Percentiles rank a stretch among this genome's conserved stretches.
Conservation (phyloP, 2,329 filamentous ascomycete genomes). For the Aspergillus sp. region DNA sequence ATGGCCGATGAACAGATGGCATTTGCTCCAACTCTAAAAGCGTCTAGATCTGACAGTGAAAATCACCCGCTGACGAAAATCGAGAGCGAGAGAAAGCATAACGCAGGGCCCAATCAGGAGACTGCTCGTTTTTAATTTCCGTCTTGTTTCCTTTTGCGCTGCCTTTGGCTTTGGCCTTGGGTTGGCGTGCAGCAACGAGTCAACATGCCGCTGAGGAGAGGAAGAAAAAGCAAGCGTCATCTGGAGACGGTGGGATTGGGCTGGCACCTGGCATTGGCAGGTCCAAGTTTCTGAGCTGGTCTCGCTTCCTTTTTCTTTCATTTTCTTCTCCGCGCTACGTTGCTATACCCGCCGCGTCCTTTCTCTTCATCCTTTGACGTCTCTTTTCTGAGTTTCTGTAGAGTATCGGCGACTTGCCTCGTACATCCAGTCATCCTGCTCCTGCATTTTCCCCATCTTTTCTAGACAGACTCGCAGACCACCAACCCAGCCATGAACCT, state of each 20-base stretch:
- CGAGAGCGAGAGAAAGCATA: neutral
- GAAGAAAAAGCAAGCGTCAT: conserved; percentile 16
- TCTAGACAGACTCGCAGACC: neutral
- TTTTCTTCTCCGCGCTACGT: neutral
- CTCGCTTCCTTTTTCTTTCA: conserved; percentile 1
- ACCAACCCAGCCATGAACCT: conserved; percentile 19
- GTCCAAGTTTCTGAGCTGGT: neutral
- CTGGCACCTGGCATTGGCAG: neutral
- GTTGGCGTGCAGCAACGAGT: conserved; percentile 13
- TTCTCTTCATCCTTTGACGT: neutral
- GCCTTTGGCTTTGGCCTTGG: conserved; percentile 5
- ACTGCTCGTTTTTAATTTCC: conserved; percentile 3
- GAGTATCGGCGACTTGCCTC: conserved; percentile 1
- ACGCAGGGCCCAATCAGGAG: conserved; percentile 1
- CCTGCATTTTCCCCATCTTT: neutral
- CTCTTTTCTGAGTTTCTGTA: neutral
- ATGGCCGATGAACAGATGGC: neutral
- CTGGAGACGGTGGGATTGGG: conserved; percentile 8
- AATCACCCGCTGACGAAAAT: conserved; percentile 10
- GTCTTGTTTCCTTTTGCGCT: conserved; percentile 2
- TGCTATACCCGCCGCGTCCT: neutral
- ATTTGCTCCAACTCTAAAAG: conserved; percentile 5
- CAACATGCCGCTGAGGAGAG: conserved; percentile 8
- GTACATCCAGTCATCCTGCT: too few relatives aligned
- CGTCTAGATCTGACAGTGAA: conserved; percentile 9